phyloP scores from a whole-genome alignment of 106 monocot species.

The Phalaenopsis equestris region DNA sequence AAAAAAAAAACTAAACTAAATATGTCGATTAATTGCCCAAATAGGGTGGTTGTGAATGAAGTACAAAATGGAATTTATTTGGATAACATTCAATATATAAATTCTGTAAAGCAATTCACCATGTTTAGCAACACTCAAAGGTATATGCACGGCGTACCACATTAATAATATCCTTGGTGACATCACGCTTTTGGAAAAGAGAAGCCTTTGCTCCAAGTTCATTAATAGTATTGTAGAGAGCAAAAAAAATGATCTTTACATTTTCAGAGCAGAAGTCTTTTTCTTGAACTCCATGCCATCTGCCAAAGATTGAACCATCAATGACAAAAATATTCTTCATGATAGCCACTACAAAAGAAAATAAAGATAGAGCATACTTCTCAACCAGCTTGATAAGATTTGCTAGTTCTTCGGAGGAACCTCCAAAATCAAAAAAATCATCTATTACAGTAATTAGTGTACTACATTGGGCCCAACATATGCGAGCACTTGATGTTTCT shows the following conservation, averaged over 20 bases:
- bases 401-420: conserved; percentile 59
- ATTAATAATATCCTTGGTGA: conserved; percentile 53
- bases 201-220: conserved; percentile 64
- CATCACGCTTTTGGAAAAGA: conserved; percentile 37
- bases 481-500: conserved; percentile 49
- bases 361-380: conserved; percentile 27
- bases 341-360: not conserved
- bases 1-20: not conserved
- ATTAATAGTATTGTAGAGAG: conserved; percentile 50
- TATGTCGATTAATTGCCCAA: not conserved
- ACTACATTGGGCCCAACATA: conserved; percentile 70
- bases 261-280: conserved; percentile 44
- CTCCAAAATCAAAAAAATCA: conserved; percentile 96
- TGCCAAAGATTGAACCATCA: conserved; percentile 10
- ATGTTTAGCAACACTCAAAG: not conserved
- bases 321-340: conserved; percentile 2
- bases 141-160: conserved; percentile 37
- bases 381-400: conserved; percentile 52
- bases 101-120: not conserved
- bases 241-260: conserved; percentile 63
- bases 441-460: conserved; percentile 78
- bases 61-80: not conserved
- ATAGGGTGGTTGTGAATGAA: not conserved
- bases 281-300: conserved; percentile 54
- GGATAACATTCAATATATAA: not conserved